Evolutionary conservation across 345 rosid genomes (phyloP).

Genomic region (Camelina hispida): DNA sequence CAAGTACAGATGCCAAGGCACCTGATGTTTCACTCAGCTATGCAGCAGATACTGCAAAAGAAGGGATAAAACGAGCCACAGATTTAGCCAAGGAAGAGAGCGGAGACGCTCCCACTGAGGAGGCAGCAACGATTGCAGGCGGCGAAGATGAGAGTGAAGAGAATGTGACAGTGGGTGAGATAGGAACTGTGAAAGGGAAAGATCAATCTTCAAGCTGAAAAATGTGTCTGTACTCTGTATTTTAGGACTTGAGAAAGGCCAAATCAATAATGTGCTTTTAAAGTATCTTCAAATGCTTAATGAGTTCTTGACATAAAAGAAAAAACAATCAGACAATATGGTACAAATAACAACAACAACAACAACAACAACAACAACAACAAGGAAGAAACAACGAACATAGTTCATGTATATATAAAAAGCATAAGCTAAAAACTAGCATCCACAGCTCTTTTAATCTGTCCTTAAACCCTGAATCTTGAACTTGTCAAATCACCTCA

Average conservation of each 20-base stretch:
- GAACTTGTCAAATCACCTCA: slow-evolving; percentile 58
- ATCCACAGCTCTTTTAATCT: too few relatives aligned
- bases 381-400: slow-evolving; percentile 14
- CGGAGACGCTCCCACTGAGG: neutral
- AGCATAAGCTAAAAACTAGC: slow-evolving; percentile 22
- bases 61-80: slow-evolving; percentile 32
- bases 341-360: slow-evolving; percentile 35
- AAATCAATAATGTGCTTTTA: slow-evolving; percentile 19
- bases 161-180: slow-evolving; percentile 22
- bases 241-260: neutral
- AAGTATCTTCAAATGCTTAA: slow-evolving; percentile 30
- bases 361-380: slow-evolving; percentile 28
- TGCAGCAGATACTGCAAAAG: slow-evolving; percentile 29
- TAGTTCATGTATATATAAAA: slow-evolving; percentile 14
- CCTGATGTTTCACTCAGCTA: slow-evolving; percentile 25
- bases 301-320: slow-evolving; percentile 13
- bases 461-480: slow-evolving; percentile 17
- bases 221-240: neutral
- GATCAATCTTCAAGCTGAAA: slow-evolving; percentile 21
- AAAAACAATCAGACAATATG: slow-evolving; percentile 31
- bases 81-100: slow-evolving; percentile 16
- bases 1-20: slow-evolving; percentile 32
- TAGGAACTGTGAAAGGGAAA: slow-evolving; percentile 23
- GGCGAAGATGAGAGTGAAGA: slow-evolving; percentile 28
- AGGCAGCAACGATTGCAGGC: slow-evolving; percentile 12